A percentile compares a stretch with the other conserved stretches of the same genome.
These are phyloP conservation scores for Suaeda aralocaspica DNA, from an alignment of 148 eudicot species.

Conservation along the genomic window DNA sequence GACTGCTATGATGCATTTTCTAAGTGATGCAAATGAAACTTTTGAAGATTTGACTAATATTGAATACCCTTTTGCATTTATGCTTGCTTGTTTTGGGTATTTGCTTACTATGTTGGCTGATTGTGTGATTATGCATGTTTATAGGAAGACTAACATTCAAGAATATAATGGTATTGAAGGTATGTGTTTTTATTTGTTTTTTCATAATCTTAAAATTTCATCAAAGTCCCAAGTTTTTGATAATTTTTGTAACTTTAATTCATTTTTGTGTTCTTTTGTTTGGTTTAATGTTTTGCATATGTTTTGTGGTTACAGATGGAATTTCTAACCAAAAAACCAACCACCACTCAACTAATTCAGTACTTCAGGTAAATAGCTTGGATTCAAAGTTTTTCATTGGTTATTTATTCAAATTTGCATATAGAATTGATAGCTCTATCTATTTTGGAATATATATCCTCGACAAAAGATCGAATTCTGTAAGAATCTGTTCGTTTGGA, in stretches of 20 bases:
- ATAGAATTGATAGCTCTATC: too few relatives aligned
- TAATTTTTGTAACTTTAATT: too few relatives aligned
- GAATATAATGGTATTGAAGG: constrained; percentile 43
- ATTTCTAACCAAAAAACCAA: constrained; percentile 17
- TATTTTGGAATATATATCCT: too few relatives aligned
- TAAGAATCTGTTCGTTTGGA: too few relatives aligned
- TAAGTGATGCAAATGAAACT: constrained; percentile 56
- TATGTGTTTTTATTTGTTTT: constrained; percentile 1
- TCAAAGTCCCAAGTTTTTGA: too few relatives aligned
- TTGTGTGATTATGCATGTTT: constrained; percentile 35
- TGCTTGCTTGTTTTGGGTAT: constrained; percentile 60
- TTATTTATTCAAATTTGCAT: background rate
- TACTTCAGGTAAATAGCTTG: constrained; percentile 24
- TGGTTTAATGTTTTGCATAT: background rate
- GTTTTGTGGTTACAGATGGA: constrained; percentile 23
- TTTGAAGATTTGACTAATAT: constrained; percentile 51
- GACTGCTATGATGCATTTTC: constrained; percentile 64
- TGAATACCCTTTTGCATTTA: constrained; percentile 60
- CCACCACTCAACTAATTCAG: constrained; percentile 10
- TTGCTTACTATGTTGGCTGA: constrained; percentile 64
- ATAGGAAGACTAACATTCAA: constrained; percentile 17
- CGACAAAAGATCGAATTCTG: too few relatives aligned
- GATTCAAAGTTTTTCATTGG: background rate
- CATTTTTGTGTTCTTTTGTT: too few relatives aligned
- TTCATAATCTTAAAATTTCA: too few relatives aligned